These are phyloP conservation scores for Chalciporus chontae DNA, from an alignment of 768 basidiomycete species.

Conservation along the genomic window DNA sequence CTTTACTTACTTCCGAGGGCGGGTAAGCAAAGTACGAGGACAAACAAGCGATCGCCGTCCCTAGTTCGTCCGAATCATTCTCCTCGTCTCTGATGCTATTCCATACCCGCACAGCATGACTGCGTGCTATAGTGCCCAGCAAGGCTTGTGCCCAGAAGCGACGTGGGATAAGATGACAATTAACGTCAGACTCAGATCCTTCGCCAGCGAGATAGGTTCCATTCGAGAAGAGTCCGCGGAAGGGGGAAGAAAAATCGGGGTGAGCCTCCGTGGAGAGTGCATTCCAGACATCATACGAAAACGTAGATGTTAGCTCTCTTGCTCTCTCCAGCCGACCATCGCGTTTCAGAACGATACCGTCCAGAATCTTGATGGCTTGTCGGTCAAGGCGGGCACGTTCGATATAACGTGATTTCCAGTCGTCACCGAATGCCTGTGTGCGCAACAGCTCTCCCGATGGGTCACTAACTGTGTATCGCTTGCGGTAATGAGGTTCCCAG, in stretches of 20 bases:
- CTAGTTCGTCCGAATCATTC: slow-evolving; percentile 32
- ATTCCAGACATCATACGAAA: slow-evolving; percentile 57
- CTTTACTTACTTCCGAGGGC: slow-evolving; percentile 37
- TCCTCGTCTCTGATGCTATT: slow-evolving; percentile 12
- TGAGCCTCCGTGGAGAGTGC: slow-evolving; percentile 40
- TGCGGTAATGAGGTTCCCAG: slow-evolving; percentile 53
- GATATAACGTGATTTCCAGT: slow-evolving; percentile 48
- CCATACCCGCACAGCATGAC: slow-evolving; percentile 41
- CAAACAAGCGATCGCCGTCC: slow-evolving; percentile 44
- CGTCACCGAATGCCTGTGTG: slow-evolving; percentile 22
- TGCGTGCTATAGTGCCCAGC: slow-evolving; percentile 42
- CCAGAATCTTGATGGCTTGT: slow-evolving; percentile 38
- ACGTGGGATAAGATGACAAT: slow-evolving; percentile 36
- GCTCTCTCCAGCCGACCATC: slow-evolving; percentile 39
- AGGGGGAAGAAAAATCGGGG: slow-evolving; percentile 32
- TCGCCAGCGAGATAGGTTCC: slow-evolving; percentile 3
- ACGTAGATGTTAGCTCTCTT: slow-evolving; percentile 34
- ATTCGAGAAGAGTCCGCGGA: slow-evolving; percentile 16
- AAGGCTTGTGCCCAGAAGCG: slow-evolving; percentile 50
- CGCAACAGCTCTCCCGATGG: slow-evolving; percentile 36
- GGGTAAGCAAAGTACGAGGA: slow-evolving; percentile 51
- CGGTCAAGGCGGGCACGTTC: slow-evolving; percentile 44
- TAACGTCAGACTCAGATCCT: slow-evolving; percentile 4
- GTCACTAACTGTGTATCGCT: slow-evolving; percentile 44
- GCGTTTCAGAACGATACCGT: slow-evolving; percentile 37